Base-by-base conservation (phyloP, 352 stramenopile species). In the Phytophthora pistaciae region DNA sequence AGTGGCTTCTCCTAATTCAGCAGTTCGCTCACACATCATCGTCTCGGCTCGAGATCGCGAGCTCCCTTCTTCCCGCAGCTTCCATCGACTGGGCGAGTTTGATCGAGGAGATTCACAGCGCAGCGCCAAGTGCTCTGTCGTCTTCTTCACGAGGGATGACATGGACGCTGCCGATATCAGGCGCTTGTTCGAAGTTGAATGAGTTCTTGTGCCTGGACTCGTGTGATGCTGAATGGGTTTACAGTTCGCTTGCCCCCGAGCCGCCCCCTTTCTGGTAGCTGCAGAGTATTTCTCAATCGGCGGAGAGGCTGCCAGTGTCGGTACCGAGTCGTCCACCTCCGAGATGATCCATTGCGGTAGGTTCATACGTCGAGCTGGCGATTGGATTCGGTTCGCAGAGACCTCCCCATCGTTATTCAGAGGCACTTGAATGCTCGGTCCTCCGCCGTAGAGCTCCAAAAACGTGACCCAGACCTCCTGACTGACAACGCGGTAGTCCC, bases 401-500 rank as follows among this genome's bases (percentile, higher is more conserved):
- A 42, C 13, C 9, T 59, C 55, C 1, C 44, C 54, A 16, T 69
- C 38, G 18, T 54, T 62, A 13, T 71, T 74, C 0, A 71, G 20
- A 40, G 62, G 66, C 29, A 83, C 38, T 70, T 84, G 70, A 44
- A 93, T 93, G 54, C 79, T 90, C 4, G 86, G 86, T 11, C 86
- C 86, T 23, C 86, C 86, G 29, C 86, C 81, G 29, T 93, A 93
- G 1, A 91, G 62, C 3, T 72, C 57, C 20, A 85, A 60, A 25
- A 93, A 93, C 2, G 84, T 70, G 10, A 83, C 66, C 86, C 86
- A 93, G 18, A 93, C 80, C 25, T 92, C 86, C 29, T 91, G 76
- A 40, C 84, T 91, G 11, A 93, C 78, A 21, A 93, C 75, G 42
- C 78, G 79, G 70, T 89, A 93, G 60, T 91, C 79, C 7, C 81